Evolutionary conservation across 2,329 filamentous ascomycete genomes (phyloP).

Genomic region (Domatiomyces catenatus): DNA sequence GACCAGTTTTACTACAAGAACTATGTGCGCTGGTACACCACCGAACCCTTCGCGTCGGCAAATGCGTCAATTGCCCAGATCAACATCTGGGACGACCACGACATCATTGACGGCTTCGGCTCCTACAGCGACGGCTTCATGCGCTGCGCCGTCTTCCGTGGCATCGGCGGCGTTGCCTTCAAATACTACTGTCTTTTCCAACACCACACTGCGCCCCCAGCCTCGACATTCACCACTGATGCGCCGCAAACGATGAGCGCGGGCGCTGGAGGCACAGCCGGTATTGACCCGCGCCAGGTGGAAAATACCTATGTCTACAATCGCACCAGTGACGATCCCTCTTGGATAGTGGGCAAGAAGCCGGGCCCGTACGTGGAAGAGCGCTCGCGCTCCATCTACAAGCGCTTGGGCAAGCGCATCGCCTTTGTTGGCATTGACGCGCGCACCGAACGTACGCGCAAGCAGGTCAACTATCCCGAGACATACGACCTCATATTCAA

Average conservation of each 20-base stretch:
- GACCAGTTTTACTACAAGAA: slow-evolving; percentile 49
- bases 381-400: slow-evolving; percentile 45
- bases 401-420: slow-evolving; percentile 49
- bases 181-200: slow-evolving; percentile 54
- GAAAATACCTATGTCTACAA: slow-evolving; percentile 57
- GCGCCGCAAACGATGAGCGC: slow-evolving; percentile 38
- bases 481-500: slow-evolving; percentile 47
- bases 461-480: slow-evolving; percentile 75
- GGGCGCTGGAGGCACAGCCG: slow-evolving; percentile 34
- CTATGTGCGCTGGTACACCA: slow-evolving; percentile 54
- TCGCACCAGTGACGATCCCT: slow-evolving; percentile 44
- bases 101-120: slow-evolving; percentile 53
- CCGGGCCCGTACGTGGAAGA: slow-evolving; percentile 55
- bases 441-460: slow-evolving; percentile 63
- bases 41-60: slow-evolving; percentile 43
- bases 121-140: slow-evolving; percentile 54
- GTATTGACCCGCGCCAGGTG: slow-evolving; percentile 53
- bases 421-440: slow-evolving; percentile 46
- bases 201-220: slow-evolving; percentile 67
- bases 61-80: slow-evolving; percentile 49
- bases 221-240: slow-evolving; percentile 73
- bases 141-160: slow-evolving; percentile 48
- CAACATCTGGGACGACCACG: slow-evolving; percentile 52
- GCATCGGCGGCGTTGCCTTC: slow-evolving; percentile 43
- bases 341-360: slow-evolving; percentile 62